Evolutionary conservation across 805 yeast species (phyloP).

Genomic region (Hagleromyces aurorensis): DNA sequence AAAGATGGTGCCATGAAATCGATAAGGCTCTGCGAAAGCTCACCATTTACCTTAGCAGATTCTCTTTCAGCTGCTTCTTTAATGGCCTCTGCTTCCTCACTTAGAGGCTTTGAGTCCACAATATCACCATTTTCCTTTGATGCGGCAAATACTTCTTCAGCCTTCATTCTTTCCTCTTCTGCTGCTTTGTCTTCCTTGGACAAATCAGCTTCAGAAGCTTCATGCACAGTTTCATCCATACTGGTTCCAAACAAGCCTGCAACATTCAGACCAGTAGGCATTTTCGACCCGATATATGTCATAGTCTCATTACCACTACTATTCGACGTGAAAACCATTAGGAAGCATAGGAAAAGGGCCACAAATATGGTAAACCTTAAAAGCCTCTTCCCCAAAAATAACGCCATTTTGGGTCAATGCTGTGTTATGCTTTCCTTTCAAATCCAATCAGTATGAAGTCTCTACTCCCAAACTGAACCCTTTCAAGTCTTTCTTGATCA

Average conservation of each 20-base stretch:
- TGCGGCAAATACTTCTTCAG: constrained; percentile 5
- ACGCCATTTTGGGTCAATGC: constrained; percentile 11
- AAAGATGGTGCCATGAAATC: constrained; percentile 16
- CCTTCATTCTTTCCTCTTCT: constrained; percentile 6
- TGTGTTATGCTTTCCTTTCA: too few relatives aligned
- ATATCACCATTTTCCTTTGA: constrained; percentile 5
- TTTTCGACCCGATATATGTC: constrained; percentile 2
- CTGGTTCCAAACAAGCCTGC: constrained; percentile 1
- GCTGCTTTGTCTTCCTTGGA: constrained; percentile 6
- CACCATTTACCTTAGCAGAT: constrained; percentile 3
- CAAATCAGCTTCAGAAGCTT: not conserved
- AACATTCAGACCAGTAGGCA: constrained; percentile 5
- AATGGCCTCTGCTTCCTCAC: constrained; percentile 8
- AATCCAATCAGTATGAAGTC: too few relatives aligned
- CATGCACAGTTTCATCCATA: constrained; percentile 1
- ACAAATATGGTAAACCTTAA: constrained; percentile 14
- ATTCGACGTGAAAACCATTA: constrained; percentile 9
- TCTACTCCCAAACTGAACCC: too few relatives aligned
- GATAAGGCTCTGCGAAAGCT: constrained; percentile 2
- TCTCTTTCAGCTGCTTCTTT: constrained; percentile 8
- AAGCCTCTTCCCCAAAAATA: constrained; percentile 19
- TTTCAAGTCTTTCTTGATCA: too few relatives aligned
- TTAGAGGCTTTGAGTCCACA: not conserved
- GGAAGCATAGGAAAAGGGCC: constrained; percentile 7
- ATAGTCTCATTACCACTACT: constrained; percentile 1